Evolutionary conservation across 2,329 filamentous ascomycete species (phyloP).

Genomic region (Clonostachys solani): DNA sequence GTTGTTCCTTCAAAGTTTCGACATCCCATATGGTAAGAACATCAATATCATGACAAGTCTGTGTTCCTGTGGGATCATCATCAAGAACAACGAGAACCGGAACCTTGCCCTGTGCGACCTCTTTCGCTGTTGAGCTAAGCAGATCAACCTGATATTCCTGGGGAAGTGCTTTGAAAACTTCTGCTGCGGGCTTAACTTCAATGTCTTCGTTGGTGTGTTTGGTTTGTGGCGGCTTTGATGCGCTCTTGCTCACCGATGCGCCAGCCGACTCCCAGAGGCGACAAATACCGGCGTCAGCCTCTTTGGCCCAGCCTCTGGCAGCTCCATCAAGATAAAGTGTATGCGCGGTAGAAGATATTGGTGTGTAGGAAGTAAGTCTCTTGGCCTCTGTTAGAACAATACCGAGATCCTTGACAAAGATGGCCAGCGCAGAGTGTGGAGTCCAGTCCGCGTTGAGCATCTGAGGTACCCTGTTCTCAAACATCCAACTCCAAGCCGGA

Average conservation of each 20-base stretch:
- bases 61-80: slow-evolving; percentile 55
- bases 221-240: not conserved
- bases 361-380: slow-evolving; percentile 16
- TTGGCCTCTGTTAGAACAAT: slow-evolving; percentile 23
- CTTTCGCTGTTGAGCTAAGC: no score
- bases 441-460: slow-evolving; percentile 28
- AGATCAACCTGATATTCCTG: no score
- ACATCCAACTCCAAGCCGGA: slow-evolving; percentile 28
- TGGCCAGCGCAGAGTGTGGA: slow-evolving; percentile 23
- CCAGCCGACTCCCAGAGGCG: slow-evolving; percentile 29
- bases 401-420: slow-evolving; percentile 27
- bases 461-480: slow-evolving; percentile 25
- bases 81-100: slow-evolving; percentile 38
- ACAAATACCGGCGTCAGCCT: slow-evolving; percentile 26
- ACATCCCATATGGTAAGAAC: no score
- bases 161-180: no score
- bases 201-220: no score
- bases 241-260: slow-evolving; percentile 10
- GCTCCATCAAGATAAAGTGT: slow-evolving; percentile 24
- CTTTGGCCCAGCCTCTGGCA: slow-evolving; percentile 19
- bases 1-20: no score
- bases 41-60: slow-evolving; percentile 29
- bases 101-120: slow-evolving; percentile 4
- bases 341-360: slow-evolving; percentile 20
- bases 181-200: no score